Evolutionary conservation across 345 rosid species (phyloP), one percentile per base, ranked within the genome.

Genomic region (Boechera divaricarpa): DNA sequence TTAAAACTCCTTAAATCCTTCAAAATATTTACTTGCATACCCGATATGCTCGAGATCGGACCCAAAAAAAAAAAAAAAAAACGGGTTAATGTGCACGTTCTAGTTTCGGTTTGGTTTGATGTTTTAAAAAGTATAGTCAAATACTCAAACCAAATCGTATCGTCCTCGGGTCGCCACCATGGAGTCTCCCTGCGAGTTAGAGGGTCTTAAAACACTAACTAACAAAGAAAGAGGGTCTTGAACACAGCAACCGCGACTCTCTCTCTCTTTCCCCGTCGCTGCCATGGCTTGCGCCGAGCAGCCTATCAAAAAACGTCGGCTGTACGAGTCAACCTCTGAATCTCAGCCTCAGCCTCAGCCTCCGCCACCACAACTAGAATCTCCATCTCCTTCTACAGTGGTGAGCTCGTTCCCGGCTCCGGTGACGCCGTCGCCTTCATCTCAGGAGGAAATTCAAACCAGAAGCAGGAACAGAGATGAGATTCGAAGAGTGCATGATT

Each of bases 301-400:
- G 84, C 98, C 98, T 2, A 87, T 92, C 24, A 94, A 94, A 87
- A 94, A 94, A 85, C 85, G 98, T 66, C 89, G 80, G 83, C 83
- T 94, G 21, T 89, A 82, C 81, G 94, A 90, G 59, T 59, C 83
- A 67, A 56, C 67, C 77, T 55, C 74, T 29, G 74, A 76, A 38
- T 83, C 79, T 35, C 81, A 65, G 5, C 73, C 36, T 29, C 45
- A 41, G 11, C 13, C 4, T 44, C 49, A 44, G 49, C 41, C 77
- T 32, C 77, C 55, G 11, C 82, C 77, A 47, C 73, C 81, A 10
- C 69, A 39, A 13, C 66, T 44, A 53, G 76, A 83, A 13, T 70
- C 81, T 16, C 66, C 67, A 61, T 70, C 74, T 72, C 74, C 80
- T 55, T 56, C 73, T 7, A 71, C 63, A 24, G 67, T 69, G 3